A percentile compares a stretch with the other conserved stretches of the same genome.
These are phyloP conservation scores for Adansonia grandidieri DNA, from an alignment of 441 rosid genomes.

Conservation along the genomic window DNA sequence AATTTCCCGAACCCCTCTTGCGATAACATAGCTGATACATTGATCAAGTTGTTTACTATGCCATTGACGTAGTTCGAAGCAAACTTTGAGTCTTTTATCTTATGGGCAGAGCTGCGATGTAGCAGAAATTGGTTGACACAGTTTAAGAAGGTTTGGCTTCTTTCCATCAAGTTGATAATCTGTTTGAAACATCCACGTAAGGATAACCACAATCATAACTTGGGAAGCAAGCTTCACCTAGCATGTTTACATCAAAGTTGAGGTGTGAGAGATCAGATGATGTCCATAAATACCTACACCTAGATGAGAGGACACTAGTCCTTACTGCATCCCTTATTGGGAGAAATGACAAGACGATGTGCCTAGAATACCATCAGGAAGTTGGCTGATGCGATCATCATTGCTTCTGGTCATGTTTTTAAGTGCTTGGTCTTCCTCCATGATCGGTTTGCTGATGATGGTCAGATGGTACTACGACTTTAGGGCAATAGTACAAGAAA, in stretches of 20 bases:
- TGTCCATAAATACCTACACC: neutral
- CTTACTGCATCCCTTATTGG: neutral
- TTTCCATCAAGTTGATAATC: neutral
- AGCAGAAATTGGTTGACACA: neutral
- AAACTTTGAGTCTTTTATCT: neutral
- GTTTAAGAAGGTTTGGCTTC: neutral
- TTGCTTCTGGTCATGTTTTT: neutral
- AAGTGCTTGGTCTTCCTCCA: neutral
- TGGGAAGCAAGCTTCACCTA: neutral
- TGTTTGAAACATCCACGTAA: neutral
- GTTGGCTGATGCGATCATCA: neutral
- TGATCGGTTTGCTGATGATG: neutral
- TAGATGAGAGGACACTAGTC: neutral
- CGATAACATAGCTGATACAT: neutral
- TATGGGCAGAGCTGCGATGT: neutral
- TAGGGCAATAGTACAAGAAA: neutral
- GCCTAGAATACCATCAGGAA: neutral
- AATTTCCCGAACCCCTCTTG: neutral
- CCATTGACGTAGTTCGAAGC: neutral
- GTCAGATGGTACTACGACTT: neutral
- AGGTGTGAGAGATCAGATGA: neutral
- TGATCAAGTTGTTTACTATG: neutral
- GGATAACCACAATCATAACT: neutral
- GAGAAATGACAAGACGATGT: neutral
- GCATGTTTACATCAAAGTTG: constrained; percentile 2